Evolutionary conservation across 495 filamentous ascomycete species (phyloP).

Genomic region (Halenospora varia): DNA sequence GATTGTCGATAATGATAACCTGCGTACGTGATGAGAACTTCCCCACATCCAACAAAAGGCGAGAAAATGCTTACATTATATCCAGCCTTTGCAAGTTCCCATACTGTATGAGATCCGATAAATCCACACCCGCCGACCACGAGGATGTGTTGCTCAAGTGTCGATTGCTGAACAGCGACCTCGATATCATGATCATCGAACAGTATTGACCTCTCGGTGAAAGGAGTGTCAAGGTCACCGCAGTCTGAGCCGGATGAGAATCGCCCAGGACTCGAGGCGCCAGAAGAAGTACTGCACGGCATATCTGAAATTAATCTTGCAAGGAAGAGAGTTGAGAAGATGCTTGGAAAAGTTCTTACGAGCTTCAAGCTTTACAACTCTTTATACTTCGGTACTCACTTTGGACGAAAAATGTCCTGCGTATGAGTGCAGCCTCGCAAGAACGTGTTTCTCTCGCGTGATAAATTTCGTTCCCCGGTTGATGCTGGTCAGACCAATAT

Average conservation of each 20-base stretch:
- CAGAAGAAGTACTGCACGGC: conserved; percentile 11
- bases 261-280: conserved; percentile 8
- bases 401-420: not conserved
- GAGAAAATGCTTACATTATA: conserved; percentile 18
- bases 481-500: conserved; percentile 8
- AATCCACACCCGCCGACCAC: conserved; percentile 53
- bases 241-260: conserved; percentile 11
- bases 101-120: conserved; percentile 47
- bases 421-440: conserved; percentile 5
- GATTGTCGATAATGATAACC: conserved; percentile 27
- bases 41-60: not conserved
- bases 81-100: conserved; percentile 34
- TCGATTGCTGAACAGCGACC: conserved; percentile 28
- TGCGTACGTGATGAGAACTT: not conserved
- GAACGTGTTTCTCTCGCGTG: conserved; percentile 11
- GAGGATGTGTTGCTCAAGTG: conserved; percentile 28
- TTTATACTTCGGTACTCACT: conserved; percentile 4
- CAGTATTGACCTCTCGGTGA: conserved; percentile 14
- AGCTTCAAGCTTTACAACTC: not conserved
- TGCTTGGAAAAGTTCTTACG: conserved; percentile 2
- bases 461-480: conserved; percentile 7
- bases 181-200: conserved; percentile 27
- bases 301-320: conserved; percentile 1
- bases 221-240: conserved; percentile 9
- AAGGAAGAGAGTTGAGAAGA: not conserved